Evolutionary conservation across 2,329 filamentous ascomycete genomes (phyloP), one percentile per base, ranked within the genome.

Genomic region (Ophiostoma novo-ulmi): DNA sequence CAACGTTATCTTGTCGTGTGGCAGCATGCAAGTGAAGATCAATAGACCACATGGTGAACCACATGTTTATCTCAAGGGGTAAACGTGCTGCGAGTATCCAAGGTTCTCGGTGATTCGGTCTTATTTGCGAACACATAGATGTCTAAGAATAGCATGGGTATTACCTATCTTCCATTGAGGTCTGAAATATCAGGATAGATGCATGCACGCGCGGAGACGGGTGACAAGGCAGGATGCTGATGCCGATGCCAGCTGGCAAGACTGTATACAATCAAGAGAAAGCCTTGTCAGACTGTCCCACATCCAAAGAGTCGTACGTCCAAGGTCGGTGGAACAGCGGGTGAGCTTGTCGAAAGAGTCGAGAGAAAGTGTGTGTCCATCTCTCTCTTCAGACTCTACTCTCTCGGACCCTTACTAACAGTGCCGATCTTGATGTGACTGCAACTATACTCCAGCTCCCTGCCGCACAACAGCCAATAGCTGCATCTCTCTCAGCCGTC

Each of bases 381-480:
- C 52, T 5, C 13, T 14, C 52, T 26, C 52, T 26, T 14, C 44
- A 6, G 14, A 17, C 52, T 26, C 52, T 26, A 8, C 13, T n/a
- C n/a, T 58, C 52, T 58, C 22, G 26, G 52, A 58, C 52, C 52
- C 52, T 58, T n/a, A 58, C 52, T 13, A 22, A 11, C 52, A 48
- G 44, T 48, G 52, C 52, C 52, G 52, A 58, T 58, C 52, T 58
- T 58, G 52, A 58, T 26, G 52, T 58, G 52, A 58, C 52, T 58
- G 52, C 52, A 58, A 58, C 52, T 5, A 22, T 58, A 26, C 52
- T 31, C 52, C 52, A 58, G 52, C 44, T 48, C 44, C 44, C 44
- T 48, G 44, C 44, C 20, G 44, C 44, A 6, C 52, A 58, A 26
- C 11, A 58, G 52, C 52, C 52, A 58, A 58, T 58, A 22, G 52